These are phyloP conservation scores for Colletotrichum higginsianum DNA, from an alignment of 2,329 filamentous ascomycete genomes.

Conservation along the genomic window DNA sequence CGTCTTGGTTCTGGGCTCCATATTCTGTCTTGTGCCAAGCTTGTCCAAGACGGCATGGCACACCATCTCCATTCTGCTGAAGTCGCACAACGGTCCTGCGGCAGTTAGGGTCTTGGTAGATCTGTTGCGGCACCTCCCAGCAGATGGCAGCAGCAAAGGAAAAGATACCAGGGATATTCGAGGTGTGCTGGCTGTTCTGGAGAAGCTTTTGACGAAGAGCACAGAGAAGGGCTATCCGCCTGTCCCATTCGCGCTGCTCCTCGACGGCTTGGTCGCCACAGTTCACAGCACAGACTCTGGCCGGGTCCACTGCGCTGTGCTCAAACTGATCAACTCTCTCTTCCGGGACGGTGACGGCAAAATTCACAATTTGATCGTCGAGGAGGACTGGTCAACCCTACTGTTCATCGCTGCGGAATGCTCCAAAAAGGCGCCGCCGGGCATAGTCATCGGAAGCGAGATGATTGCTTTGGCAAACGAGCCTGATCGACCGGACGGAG, in stretches of 20 bases:
- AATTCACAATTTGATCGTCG: conserved; percentile 70
- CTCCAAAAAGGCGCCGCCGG: conserved; percentile 52
- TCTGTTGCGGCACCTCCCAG: conserved; percentile 67
- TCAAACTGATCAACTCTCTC: conserved; percentile 69
- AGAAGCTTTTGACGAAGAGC: conserved; percentile 73
- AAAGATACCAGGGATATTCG: conserved; percentile 72
- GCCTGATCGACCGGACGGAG: conserved; percentile 53
- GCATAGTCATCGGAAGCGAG: conserved; percentile 32
- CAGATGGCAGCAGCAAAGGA: conserved; percentile 60
- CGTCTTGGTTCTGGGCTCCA: conserved; percentile 79
- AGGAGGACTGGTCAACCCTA: conserved; percentile 77
- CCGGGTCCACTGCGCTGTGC: conserved; percentile 62
- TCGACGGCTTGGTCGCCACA: conserved; percentile 70
- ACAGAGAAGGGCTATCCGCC: conserved; percentile 72
- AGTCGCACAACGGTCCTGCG: conserved; percentile 80
- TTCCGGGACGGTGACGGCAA: conserved; percentile 67
- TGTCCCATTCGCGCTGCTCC: conserved; percentile 71
- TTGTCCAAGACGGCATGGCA: conserved; percentile 78
- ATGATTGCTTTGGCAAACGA: conserved; percentile 47
- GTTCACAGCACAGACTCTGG: conserved; percentile 60
- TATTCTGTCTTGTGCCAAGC: conserved; percentile 75
- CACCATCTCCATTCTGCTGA: conserved; percentile 78
- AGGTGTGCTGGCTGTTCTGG: conserved; percentile 74
- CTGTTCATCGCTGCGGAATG: conserved; percentile 73
- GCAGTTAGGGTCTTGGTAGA: conserved; percentile 77